phyloP scores from a whole-genome alignment of 352 stramenopile genomes.

The Globisporangium paroecandrum region DNA sequence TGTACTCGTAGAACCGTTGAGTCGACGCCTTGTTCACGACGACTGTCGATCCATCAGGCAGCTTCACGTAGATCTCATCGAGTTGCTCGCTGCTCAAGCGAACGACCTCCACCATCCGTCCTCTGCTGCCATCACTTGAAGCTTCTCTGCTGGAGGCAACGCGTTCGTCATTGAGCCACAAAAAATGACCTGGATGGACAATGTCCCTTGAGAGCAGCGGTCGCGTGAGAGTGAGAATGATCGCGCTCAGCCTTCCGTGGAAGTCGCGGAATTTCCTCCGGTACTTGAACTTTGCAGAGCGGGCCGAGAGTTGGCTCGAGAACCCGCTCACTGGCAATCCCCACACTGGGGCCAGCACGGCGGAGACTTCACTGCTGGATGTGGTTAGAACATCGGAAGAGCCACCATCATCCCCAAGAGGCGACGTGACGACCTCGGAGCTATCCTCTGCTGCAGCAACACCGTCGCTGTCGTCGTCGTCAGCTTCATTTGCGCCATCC shows the following conservation, averaged over 20 bases:
- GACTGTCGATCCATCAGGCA: constrained; percentile 16
- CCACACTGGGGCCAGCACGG: constrained; percentile 32
- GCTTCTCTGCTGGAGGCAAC: background rate
- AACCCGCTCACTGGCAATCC: constrained; percentile 36
- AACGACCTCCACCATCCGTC: constrained; percentile 34
- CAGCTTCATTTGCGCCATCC: constrained; percentile 7
- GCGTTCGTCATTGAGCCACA: constrained; percentile 30
- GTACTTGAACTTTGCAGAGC: constrained; percentile 39
- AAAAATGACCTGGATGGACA: constrained; percentile 28
- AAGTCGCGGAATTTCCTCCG: constrained; percentile 34
- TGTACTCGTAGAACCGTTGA: constrained; percentile 35
- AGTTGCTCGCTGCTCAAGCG: constrained; percentile 12
- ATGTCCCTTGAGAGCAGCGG: constrained; percentile 21
- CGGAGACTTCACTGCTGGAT: constrained; percentile 10
- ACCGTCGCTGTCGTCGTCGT: background rate
- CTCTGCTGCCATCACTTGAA: constrained; percentile 5
- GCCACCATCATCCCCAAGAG: background rate
- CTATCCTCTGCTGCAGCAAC: background rate
- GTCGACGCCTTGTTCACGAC: constrained; percentile 22
- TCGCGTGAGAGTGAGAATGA: constrained; percentile 46
- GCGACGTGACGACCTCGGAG: background rate
- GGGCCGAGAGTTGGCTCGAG: constrained; percentile 39
- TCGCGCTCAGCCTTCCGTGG: constrained; percentile 28
- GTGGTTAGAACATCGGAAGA: constrained; percentile 5
- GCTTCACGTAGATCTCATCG: constrained; percentile 27